phyloP scores from a whole-genome alignment of 176 grass and related monocot genomes.

The sorghum (Sorghum bicolor) region DNA sequence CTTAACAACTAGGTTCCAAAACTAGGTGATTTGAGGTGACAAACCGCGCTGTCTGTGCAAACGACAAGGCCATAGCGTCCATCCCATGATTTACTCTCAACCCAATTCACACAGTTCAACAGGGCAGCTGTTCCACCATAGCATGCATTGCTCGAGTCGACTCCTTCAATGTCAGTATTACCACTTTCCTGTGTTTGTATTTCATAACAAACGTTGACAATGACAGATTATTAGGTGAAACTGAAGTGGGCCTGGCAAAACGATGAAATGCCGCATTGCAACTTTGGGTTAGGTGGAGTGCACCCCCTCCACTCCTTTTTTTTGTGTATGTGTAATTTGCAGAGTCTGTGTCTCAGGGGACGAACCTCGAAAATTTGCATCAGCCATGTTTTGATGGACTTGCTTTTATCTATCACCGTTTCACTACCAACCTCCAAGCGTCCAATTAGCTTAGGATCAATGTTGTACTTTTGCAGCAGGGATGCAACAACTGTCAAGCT shows the following conservation, averaged over 20 bases:
- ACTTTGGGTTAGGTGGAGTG: conserved; percentile 13
- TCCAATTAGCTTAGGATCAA: no score
- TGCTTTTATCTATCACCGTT: conserved; percentile 49
- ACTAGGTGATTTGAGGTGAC: neutral
- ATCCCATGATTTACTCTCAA: conserved; percentile 83
- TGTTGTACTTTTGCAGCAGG: no score
- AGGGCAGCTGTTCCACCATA: conserved; percentile 76
- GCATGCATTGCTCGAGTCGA: conserved; percentile 79
- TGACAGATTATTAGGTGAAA: neutral
- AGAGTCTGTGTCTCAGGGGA: neutral
- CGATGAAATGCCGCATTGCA: neutral
- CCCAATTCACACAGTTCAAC: conserved; percentile 86
- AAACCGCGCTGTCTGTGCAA: conserved; percentile 81
- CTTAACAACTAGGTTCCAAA: neutral
- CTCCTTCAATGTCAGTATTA: conserved; percentile 80
- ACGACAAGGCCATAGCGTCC: conserved; percentile 75
- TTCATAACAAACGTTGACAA: neutral
- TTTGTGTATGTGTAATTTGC: neutral
- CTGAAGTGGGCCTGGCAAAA: conserved; percentile 5
- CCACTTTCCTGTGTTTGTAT: conserved; percentile 15
- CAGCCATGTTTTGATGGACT: conserved; percentile 89
- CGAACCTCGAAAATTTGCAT: conserved; percentile 90
- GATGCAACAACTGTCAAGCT: conserved; percentile 45
- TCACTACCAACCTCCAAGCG: no score
- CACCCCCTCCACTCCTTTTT: neutral